These are phyloP conservation scores for Paraphaeosphaeria sporulosa DNA, from an alignment of 2,329 filamentous ascomycete genomes.

Conservation along the genomic window DNA sequence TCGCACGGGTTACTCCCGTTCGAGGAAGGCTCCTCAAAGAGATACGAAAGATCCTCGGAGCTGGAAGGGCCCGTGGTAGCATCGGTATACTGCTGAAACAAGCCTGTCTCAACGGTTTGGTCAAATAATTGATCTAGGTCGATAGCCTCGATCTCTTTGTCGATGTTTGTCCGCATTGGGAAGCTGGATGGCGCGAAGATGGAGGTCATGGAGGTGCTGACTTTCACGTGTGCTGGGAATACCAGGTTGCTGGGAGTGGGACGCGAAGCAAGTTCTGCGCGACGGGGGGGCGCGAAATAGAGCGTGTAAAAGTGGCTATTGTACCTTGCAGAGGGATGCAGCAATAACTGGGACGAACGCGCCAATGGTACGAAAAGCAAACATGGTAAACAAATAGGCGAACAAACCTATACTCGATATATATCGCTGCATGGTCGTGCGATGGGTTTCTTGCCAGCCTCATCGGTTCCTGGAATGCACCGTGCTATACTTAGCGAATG, in stretches of 20 bases:
- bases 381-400: slow-evolving; percentile 41
- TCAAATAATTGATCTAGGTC: slow-evolving; percentile 70
- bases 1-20: slow-evolving; percentile 59
- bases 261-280: slow-evolving; percentile 22
- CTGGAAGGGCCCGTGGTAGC: slow-evolving; percentile 58
- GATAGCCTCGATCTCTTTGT: slow-evolving; percentile 63
- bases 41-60: slow-evolving; percentile 59
- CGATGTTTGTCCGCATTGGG: slow-evolving; percentile 55
- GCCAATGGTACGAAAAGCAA: slow-evolving; percentile 44
- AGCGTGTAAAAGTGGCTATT: slow-evolving; percentile 24
- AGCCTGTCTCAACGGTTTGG: slow-evolving; percentile 67
- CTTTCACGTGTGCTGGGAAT: slow-evolving; percentile 32
- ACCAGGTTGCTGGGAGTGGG: slow-evolving; percentile 31
- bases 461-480: slow-evolving; percentile 36
- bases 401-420: slow-evolving; percentile 46
- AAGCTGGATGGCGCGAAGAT: slow-evolving; percentile 35
- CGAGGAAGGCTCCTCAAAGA: slow-evolving; percentile 60
- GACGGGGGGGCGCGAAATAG: slow-evolving; percentile 25
- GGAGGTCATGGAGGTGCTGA: slow-evolving; percentile 33
- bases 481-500: slow-evolving; percentile 45
- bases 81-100: slow-evolving; percentile 56
- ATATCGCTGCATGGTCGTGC: slow-evolving; percentile 35
- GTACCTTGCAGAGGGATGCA: slow-evolving; percentile 35
- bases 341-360: slow-evolving; percentile 34
- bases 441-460: slow-evolving; percentile 44